These are phyloP conservation scores for Vigna radiata DNA, from an alignment of 306 rosid species.

Conservation along the genomic window DNA sequence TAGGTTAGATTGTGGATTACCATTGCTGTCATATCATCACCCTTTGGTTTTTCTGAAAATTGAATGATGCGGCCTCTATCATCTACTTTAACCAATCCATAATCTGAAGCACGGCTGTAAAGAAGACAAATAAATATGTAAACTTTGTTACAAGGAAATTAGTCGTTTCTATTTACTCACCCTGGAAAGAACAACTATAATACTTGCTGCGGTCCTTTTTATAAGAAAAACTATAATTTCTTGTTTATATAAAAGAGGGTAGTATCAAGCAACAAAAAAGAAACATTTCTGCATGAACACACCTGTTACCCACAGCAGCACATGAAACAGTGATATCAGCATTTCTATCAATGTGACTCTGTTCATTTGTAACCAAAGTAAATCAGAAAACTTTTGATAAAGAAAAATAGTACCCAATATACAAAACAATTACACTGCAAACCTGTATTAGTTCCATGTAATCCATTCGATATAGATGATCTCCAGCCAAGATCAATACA, in stretches of 20 bases:
- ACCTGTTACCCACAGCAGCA: conserved; percentile 73
- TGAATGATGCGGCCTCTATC: conserved; percentile 69
- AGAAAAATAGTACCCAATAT: background rate
- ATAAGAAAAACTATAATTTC: too few species aligned
- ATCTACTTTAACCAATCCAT: conserved; percentile 84
- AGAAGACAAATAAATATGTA: conserved; percentile 28
- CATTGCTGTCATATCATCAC: conserved; percentile 77
- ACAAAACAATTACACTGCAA: conserved; percentile 15
- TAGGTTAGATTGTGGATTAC: conserved; percentile 51
- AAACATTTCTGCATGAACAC: conserved; percentile 31
- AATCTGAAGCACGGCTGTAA: conserved; percentile 93
- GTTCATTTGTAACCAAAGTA: conserved; percentile 43
- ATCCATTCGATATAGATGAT: conserved; percentile 97
- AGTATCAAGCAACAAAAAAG: conserved; percentile 5
- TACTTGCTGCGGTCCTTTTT: background rate
- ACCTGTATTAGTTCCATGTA: conserved; percentile 93
- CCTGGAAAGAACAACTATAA: conserved; percentile 17
- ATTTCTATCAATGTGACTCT: conserved; percentile 80
- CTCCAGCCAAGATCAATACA: conserved; percentile 85
- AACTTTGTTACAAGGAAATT: background rate
- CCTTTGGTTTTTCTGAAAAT: conserved; percentile 84
- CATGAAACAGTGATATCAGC: conserved; percentile 89
- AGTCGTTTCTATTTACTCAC: conserved; percentile 28
- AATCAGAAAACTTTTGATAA: conserved; percentile 36
- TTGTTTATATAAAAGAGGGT: too few species aligned